Evolutionary conservation across 768 basidiomycete genomes (phyloP).

Genomic region (Leccinum variicolor): DNA sequence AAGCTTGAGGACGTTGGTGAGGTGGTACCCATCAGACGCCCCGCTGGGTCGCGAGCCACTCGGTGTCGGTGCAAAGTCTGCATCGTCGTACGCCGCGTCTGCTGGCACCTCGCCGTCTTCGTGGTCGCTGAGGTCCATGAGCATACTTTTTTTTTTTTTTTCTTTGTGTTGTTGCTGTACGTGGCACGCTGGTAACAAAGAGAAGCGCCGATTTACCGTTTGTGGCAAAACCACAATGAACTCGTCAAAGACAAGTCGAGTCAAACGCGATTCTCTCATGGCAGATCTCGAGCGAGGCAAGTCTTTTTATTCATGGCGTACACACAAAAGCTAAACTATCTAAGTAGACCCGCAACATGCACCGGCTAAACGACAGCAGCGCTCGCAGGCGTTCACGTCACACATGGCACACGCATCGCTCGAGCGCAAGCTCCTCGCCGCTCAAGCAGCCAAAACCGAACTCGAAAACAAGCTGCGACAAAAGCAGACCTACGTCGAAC

Average conservation of each 20-base stretch:
- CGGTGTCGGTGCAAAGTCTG: background rate
- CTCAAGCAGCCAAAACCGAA: constrained; percentile 59
- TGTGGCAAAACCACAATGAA: background rate
- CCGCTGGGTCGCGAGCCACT: background rate
- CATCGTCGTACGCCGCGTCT: constrained; percentile 19
- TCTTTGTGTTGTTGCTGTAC: constrained; percentile 9
- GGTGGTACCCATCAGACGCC: constrained; percentile 20
- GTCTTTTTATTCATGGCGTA: background rate
- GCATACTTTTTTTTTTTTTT: background rate
- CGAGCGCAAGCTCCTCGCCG: constrained; percentile 63
- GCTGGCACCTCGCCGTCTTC: constrained; percentile 7
- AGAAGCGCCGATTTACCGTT: background rate
- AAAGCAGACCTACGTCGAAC: constrained; percentile 57
- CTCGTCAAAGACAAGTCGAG: background rate
- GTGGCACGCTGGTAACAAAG: background rate
- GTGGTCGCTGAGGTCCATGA: constrained; percentile 20
- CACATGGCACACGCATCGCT: constrained; percentile 59
- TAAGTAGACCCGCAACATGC: constrained; percentile 60
- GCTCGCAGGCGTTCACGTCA: constrained; percentile 57
- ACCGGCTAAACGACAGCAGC: constrained; percentile 64
- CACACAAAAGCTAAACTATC: background rate
- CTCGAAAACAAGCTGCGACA: constrained; percentile 68
- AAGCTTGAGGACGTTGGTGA: constrained; percentile 47
- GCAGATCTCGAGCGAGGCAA: constrained; percentile 66
- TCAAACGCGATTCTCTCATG: constrained; percentile 63